phyloP scores from a whole-genome alignment of 1,284 basidiomycete genomes.

The Gomphus sp. region DNA sequence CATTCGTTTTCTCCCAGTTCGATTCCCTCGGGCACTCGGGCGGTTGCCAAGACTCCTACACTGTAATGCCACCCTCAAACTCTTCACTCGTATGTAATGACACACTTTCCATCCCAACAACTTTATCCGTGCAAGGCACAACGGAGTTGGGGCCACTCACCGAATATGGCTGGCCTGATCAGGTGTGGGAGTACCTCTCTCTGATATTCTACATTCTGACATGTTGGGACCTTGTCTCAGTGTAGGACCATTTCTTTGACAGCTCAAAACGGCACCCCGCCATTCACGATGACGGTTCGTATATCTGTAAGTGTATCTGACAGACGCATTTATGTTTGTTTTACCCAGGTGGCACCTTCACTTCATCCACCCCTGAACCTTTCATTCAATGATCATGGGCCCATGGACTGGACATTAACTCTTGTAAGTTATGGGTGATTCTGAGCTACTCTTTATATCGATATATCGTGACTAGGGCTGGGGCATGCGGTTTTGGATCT shows the following conservation, averaged over 20 bases:
- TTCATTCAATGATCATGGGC: constrained; percentile 28
- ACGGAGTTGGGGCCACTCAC: constrained; percentile 40
- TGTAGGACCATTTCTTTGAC: constrained; percentile 46
- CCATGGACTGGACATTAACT: constrained; percentile 49
- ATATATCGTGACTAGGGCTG: constrained; percentile 27
- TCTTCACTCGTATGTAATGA: constrained; percentile 22
- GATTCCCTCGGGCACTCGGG: constrained; percentile 46
- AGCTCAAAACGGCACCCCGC: constrained; percentile 48
- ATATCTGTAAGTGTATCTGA: not conserved
- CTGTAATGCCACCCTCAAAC: constrained; percentile 34
- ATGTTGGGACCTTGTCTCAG: constrained; percentile 19
- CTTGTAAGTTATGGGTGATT: constrained; percentile 22
- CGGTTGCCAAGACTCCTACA: constrained; percentile 49
- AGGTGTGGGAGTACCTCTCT: constrained; percentile 24
- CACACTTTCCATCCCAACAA: constrained; percentile 38
- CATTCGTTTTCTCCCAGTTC: constrained; percentile 26
- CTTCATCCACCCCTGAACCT: constrained; percentile 52
- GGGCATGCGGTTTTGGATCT: constrained; percentile 47
- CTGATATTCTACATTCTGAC: not conserved
- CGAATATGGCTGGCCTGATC: constrained; percentile 48
- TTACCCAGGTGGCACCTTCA: constrained; percentile 41
- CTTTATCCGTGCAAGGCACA: constrained; percentile 34
- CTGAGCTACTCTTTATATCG: not conserved
- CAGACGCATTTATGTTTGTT: not conserved
- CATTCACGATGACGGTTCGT: constrained; percentile 45